Conservation (phyloP, 441 rosid species). For the Hura crepitans region DNA sequence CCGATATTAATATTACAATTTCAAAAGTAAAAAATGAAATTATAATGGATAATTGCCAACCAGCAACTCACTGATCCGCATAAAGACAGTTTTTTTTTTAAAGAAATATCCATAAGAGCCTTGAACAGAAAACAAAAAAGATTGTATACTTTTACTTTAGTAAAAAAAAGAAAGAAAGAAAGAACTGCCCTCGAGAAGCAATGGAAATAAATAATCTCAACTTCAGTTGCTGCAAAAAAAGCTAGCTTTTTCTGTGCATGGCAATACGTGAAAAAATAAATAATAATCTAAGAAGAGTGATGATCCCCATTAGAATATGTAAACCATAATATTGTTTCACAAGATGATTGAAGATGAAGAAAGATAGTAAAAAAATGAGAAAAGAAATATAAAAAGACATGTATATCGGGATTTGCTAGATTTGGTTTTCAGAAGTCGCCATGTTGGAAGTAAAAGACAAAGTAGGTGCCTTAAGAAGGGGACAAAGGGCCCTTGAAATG, state of each 20-base stretch:
- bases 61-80: background rate
- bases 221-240: too few relatives aligned
- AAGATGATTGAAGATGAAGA: background rate
- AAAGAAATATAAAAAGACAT: constrained; percentile 28
- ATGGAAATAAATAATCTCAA: too few relatives aligned
- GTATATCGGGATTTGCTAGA: constrained; percentile 70
- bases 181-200: too few relatives aligned
- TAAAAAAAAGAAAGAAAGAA: too few relatives aligned
- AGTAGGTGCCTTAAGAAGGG: constrained; percentile 34
- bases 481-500: constrained; percentile 44
- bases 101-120: background rate
- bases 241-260: background rate
- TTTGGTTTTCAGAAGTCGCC: constrained; percentile 43
- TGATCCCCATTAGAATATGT: background rate
- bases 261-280: background rate
- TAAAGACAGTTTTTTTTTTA: background rate
- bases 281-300: background rate
- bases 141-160: too few relatives aligned
- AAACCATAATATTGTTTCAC: background rate
- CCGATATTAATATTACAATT: too few relatives aligned
- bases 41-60: too few relatives aligned
- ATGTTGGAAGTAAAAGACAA: constrained; percentile 34
- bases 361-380: background rate
- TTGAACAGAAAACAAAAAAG: too few relatives aligned
- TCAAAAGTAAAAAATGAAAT: too few relatives aligned